Conservation (phyloP, 2,329 filamentous ascomycete genomes). For the Epichloe uncinata region DNA sequence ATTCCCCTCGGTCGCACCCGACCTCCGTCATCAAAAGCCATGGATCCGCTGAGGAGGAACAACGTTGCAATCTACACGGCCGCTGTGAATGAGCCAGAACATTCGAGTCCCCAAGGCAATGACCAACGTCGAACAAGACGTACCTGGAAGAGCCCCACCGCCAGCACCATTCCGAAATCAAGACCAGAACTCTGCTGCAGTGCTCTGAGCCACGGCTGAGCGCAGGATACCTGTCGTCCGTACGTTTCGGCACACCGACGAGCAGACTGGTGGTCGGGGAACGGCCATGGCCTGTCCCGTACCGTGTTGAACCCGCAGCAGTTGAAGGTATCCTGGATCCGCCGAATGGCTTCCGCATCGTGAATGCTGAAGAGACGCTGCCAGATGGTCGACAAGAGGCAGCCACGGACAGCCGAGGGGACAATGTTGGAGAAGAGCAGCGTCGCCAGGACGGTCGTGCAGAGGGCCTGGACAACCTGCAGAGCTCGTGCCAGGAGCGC, state of each 20-base stretch:
- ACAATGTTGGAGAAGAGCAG: slow-evolving; percentile 9
- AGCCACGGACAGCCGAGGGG: slow-evolving; percentile 6
- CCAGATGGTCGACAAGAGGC: slow-evolving; percentile 10
- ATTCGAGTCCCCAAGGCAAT: too few species aligned
- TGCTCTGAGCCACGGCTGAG: slow-evolving; percentile 31
- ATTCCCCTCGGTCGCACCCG: not conserved
- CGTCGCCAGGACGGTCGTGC: slow-evolving; percentile 7
- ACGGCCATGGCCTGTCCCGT: slow-evolving; percentile 47
- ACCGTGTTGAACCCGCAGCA: slow-evolving; percentile 49
- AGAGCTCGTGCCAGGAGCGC: not conserved
- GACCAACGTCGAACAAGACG: not conserved
- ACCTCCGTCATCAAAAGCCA: not conserved
- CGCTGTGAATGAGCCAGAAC: not conserved
- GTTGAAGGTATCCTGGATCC: slow-evolving; percentile 46
- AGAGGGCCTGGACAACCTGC: slow-evolving; percentile 6
- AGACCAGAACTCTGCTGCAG: slow-evolving; percentile 26
- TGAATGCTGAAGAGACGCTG: slow-evolving; percentile 21
- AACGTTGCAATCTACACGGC: not conserved
- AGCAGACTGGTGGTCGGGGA: slow-evolving; percentile 19
- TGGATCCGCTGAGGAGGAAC: not conserved
- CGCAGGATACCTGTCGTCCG: slow-evolving; percentile 30
- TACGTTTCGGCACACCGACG: slow-evolving; percentile 30
- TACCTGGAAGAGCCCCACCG: slow-evolving; percentile 37
- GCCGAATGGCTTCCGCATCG: slow-evolving; percentile 32
- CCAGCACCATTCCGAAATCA: slow-evolving; percentile 31